Base-by-base conservation (phyloP, 1,284 basidiomycete species). In the Kwoniella shivajii region DNA sequence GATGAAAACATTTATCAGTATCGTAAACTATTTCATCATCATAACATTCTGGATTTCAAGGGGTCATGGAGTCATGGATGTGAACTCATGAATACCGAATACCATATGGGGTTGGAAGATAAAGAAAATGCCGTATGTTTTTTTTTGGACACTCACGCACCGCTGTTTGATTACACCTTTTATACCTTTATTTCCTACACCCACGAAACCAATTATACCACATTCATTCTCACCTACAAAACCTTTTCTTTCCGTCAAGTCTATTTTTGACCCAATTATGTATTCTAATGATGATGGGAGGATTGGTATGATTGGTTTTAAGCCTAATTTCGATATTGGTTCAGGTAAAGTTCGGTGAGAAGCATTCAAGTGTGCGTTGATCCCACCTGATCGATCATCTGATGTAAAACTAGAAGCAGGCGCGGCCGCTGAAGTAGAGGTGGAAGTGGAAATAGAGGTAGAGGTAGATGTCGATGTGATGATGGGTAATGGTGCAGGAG, bases 131-230 rank as follows among this genome's bases (percentile, higher is more conserved):
- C 10, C 33, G n/a, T n/a, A 36, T 39, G 37, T n/a, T 39, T 39
- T 20, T 39, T n/a, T 26, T 39, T 34, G 44, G 44, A 27, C 52
- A 47, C 38, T 48, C 5, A 64, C 82, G 59, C 60, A 92, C 92
- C 92, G 83, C 78, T 96, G 92, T 78, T 97, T 97, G 75, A 97
- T 95, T 69, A 96, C 93, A 7, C 90, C 93, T 47, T 87, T 82
- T 61, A 96, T 63, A 11, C 71, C 87, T 64, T 84, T 83, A 4
- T 86, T 82, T n/a, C 87, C 82, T 56, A 84, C 80, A 11, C 86
- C 85, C 60, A 92, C 84, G 76, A 93, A 96, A 68, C 91, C 88
- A 7, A 89, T 89, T 55, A 97, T 94, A 1, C 93, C 93, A 47
- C 95, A 93, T 70, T 95, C 88, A 6, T 82, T 81, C 75, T 97